phyloP scores from a whole-genome alignment of 2,329 filamentous ascomycete species.

The Diaporthe sp. region DNA sequence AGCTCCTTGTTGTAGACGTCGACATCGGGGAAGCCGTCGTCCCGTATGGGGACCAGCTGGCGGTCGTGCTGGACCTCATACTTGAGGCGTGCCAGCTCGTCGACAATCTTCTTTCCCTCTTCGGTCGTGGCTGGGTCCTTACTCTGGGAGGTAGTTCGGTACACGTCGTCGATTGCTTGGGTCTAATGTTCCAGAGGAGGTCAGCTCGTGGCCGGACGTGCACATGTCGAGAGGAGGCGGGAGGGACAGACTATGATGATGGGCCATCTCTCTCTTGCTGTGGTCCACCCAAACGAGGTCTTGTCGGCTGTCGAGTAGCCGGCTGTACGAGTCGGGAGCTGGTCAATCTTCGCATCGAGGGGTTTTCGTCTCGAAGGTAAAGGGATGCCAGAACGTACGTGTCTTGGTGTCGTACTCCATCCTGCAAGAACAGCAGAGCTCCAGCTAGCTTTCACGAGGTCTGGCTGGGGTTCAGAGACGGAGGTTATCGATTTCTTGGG shows the following conservation, averaged over 20 bases:
- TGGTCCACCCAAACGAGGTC: constrained; percentile 88
- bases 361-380: constrained; percentile 1
- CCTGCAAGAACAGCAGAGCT: neutral
- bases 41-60: constrained; percentile 77
- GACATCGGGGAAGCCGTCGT: constrained; percentile 85
- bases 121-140: constrained; percentile 74
- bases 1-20: constrained; percentile 89
- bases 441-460: neutral
- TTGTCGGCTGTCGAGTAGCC: constrained; percentile 85
- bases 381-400: constrained; percentile 64
- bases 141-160: constrained; percentile 75
- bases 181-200: constrained; percentile 69
- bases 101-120: constrained; percentile 90
- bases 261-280: constrained; percentile 91
- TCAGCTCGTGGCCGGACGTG: neutral
- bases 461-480: neutral
- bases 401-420: constrained; percentile 85
- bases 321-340: constrained; percentile 62
- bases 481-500: neutral
- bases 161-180: constrained; percentile 93
- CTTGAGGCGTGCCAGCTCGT: constrained; percentile 85
- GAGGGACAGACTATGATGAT: constrained; percentile 80
- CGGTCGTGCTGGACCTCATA: constrained; percentile 96
- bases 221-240: neutral
- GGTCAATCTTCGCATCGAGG: constrained; percentile 33